Evolutionary conservation across 164 flowering plant species (phyloP).

Genomic region (Brasenia schreberi): DNA sequence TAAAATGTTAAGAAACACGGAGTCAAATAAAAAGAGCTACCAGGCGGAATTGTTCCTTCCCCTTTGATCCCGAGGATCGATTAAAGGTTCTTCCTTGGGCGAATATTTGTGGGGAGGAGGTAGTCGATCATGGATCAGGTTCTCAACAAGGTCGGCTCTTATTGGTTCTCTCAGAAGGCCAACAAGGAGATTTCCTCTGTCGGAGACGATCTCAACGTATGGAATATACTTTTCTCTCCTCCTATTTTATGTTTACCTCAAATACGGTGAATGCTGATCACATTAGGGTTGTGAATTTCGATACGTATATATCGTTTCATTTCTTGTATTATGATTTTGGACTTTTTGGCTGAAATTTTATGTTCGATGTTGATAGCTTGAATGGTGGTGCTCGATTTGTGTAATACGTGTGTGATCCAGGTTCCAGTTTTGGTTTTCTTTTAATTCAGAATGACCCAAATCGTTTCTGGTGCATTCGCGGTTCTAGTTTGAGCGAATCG

Average conservation of each 20-base stretch:
- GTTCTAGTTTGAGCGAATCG: too few species aligned
- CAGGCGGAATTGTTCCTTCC: not conserved
- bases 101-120: not conserved
- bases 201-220: conserved; percentile 66
- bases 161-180: conserved; percentile 62
- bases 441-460: not conserved
- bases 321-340: not conserved
- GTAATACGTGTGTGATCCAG: not conserved
- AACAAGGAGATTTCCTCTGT: conserved; percentile 65
- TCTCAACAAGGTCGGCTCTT: conserved; percentile 65
- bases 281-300: not conserved
- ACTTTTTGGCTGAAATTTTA: not conserved
- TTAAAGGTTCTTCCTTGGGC: not conserved
- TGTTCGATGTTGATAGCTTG: not conserved
- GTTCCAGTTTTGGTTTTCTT: not conserved
- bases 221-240: not conserved
- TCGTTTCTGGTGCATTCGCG: too few species aligned
- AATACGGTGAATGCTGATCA: not conserved
- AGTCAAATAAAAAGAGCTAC: too few species aligned
- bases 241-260: not conserved
- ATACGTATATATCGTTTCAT: not conserved
- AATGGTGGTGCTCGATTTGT: not conserved
- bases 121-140: conserved; percentile 55
- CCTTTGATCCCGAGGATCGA: not conserved
- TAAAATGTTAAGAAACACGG: too few species aligned